These are phyloP conservation scores for Phylloporus scabripes DNA, from an alignment of 768 basidiomycete species.

Conservation along the genomic window DNA sequence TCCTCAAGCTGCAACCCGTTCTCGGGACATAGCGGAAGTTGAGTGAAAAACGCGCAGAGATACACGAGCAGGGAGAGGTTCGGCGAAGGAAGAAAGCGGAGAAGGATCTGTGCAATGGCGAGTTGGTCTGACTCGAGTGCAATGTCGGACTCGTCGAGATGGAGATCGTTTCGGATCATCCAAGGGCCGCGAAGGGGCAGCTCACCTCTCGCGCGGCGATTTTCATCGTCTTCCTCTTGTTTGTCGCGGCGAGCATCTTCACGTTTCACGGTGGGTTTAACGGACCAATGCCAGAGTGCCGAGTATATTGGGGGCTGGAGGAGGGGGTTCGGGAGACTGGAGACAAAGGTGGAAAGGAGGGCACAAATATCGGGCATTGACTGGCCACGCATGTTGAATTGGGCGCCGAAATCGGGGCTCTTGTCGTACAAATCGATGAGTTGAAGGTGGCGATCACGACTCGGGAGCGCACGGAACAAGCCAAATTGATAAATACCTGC, in stretches of 20 bases:
- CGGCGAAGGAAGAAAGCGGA: constrained; percentile 43
- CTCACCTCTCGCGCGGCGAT: constrained; percentile 24
- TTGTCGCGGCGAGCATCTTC: constrained; percentile 27
- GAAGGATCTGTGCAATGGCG: constrained; percentile 40
- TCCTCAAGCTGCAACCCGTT: constrained; percentile 44
- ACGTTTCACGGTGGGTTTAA: constrained; percentile 37
- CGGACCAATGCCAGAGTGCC: constrained; percentile 41
- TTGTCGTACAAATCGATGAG: constrained; percentile 38
- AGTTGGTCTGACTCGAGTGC: constrained; percentile 33
- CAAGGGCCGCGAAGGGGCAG: constrained; percentile 15
- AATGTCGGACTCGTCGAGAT: constrained; percentile 13
- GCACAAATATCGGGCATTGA: constrained; percentile 41
- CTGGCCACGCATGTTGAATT: constrained; percentile 31
- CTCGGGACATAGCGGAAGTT: constrained; percentile 45
- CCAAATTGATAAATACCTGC: constrained; percentile 40
- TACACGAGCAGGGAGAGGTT: constrained; percentile 40
- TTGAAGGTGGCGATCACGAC: constrained; percentile 34
- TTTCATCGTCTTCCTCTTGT: constrained; percentile 32
- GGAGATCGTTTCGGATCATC: constrained; percentile 11
- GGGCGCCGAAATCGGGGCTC: constrained; percentile 18
- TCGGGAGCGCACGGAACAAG: constrained; percentile 40
- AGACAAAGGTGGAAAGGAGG: constrained; percentile 43
- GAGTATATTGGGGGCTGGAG: constrained; percentile 38
- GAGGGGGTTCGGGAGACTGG: constrained; percentile 42
- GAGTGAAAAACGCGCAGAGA: constrained; percentile 45